Evolutionary conservation across 1,139 yeast species (phyloP), one percentile per base, ranked within the genome.

Genomic region (Saccharomycopsis phalli): DNA sequence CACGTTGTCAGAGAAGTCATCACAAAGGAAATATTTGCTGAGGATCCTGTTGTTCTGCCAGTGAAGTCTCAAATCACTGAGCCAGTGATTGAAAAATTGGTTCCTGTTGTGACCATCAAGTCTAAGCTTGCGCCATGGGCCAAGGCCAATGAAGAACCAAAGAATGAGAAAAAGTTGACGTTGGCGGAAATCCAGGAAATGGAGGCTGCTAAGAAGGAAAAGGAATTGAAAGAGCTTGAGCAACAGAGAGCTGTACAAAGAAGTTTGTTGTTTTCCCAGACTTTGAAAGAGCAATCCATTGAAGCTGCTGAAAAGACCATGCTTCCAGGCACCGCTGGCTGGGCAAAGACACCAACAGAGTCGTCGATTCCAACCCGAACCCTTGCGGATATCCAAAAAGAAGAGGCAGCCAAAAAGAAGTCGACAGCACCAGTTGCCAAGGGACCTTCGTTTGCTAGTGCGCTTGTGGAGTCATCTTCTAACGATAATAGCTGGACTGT

Each of bases 111-210:
- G 17, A 27, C 43, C 5, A 14, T 31, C 6, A 53, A 52, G 36
- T 52, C 65, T 1, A 54, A 57, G 40, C 55, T 69, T 45, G 81
- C 81, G 6, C 81, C 81, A 32, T 75, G 81, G 81, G 80, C 81
- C 4, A 51, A 56, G 14, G 33, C 57, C 56, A 10, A 25, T 6
- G 31, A 22, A n/a, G 26, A 36, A 4, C 49, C 57, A 11, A 51
- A 60, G 16, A 60, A 66, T 40, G 49, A 32, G 6, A 77, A 80
- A 31, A 57, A 68, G n/a, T 60, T 77, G 45, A 68, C 84, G 1
- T 63, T 83, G 49, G 73, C 75, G 45, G 84, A 83, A 55, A 79
- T 83, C 48, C 91, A 81, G 57, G 71, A 67, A 47, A 59, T 77
- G 46, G 93, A 81, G 54, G 79, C 78, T 34, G 74, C 71, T 44